Evolutionary conservation across 805 yeast species (phyloP).

Genomic region (Lachancea quebecensis): DNA sequence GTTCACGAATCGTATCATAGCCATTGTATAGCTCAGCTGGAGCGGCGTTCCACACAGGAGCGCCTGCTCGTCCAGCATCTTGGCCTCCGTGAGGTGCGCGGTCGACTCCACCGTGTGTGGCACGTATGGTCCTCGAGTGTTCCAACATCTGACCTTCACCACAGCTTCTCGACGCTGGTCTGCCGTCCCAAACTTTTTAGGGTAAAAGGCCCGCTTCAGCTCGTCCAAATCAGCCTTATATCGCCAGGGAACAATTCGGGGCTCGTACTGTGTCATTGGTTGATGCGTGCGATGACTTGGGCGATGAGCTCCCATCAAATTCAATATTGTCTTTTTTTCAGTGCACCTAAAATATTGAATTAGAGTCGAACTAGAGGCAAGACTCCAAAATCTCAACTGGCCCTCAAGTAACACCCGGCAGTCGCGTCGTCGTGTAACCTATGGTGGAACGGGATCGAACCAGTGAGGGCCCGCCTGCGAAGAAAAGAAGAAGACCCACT

Average conservation of each 20-base stretch:
- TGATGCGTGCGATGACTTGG: neutral
- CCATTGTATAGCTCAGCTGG: conserved; percentile 60
- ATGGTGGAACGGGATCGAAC: neutral
- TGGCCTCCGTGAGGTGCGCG: conserved; percentile 46
- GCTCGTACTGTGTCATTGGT: neutral
- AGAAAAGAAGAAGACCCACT: conserved; percentile 23
- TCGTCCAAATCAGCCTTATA: conserved; percentile 36
- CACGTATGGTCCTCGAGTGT: conserved; percentile 49
- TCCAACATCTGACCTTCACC: conserved; percentile 44
- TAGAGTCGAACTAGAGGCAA: too few relatives aligned
- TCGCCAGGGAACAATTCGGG: conserved; percentile 35
- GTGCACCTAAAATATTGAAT: too few relatives aligned
- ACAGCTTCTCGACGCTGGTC: conserved; percentile 39
- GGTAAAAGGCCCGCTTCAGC: conserved; percentile 49
- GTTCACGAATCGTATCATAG: conserved; percentile 79
- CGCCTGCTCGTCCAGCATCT: conserved; percentile 37
- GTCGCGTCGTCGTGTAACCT: neutral
- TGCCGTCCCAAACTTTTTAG: conserved; percentile 21
- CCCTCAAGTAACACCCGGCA: too few relatives aligned
- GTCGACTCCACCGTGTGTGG: conserved; percentile 74
- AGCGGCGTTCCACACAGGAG: conserved; percentile 22
- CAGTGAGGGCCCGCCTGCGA: neutral
- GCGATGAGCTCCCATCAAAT: neutral
- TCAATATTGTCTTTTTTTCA: too few relatives aligned
- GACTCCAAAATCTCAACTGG: too few relatives aligned